Evolutionary conservation across 441 rosid species (phyloP), one percentile per base, ranked within the genome.

Genomic region (California macrophylla): DNA sequence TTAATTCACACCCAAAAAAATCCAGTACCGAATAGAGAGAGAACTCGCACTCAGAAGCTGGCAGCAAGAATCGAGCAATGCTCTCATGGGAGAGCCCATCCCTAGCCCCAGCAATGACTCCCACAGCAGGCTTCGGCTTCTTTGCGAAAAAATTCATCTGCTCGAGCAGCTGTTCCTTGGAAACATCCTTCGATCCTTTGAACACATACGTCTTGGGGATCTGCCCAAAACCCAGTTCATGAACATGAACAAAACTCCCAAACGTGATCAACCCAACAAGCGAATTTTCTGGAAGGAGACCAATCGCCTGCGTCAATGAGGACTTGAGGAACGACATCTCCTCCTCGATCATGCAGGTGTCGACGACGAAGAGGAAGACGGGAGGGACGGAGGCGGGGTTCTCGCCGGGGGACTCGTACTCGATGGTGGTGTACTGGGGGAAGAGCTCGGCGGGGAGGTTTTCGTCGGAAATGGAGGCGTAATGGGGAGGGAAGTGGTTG

Each of bases 391-490:
- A 71, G 66, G 73, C 47, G 25, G 71, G 56, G 56, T 16, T 73
- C 58, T 81, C 84, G 0, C 79, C 82, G 9, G 77, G 82, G 8
- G 88, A 76, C 52, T 82, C 83, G 79, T 89, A 89, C 80, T 91
- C 98, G 75, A 93, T 81, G 54, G 96, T 89, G 36, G 96, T 88
- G 78, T 75, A 86, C 50, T 84, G 88, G 67, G 96, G 89, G 82
- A 91, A 89, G 24, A 93, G 95, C 85, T 93, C 97, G 30, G 88
- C 92, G 8, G 95, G 96, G 65, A 93, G 92, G 75, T 83, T 88
- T 54, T 83, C 86, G 24, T 86, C 91, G 71, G 85, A 71, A 80
- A 91, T 82, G 66, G 92, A 84, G 70, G 93, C 78, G 78, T 89
- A 93, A 47, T 80, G 87, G 4, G 80, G 72, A 0, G 93, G 93